A percentile compares a stretch with the other conserved stretches of the same genome.
These are phyloP conservation scores for Xylaria sp. DNA, from an alignment of 2,329 filamentous ascomycete species.

Conservation along the genomic window DNA sequence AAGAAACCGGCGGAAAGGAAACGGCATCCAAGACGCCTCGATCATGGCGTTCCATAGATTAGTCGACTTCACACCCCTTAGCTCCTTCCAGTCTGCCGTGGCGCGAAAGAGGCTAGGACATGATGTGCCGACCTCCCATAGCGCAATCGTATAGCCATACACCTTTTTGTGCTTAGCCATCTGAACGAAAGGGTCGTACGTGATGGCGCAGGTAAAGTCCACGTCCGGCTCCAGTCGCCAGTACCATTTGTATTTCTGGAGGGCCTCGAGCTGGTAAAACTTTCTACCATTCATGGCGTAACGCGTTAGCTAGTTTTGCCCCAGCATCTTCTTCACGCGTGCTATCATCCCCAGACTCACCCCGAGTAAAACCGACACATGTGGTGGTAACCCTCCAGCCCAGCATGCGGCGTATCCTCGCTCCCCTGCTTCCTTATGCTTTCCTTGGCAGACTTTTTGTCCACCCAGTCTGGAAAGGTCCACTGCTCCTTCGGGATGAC, in stretches of 20 bases:
- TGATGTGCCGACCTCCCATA: conserved; percentile 57
- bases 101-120: conserved; percentile 57
- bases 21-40: conserved; percentile 56
- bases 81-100: conserved; percentile 56
- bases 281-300: conserved; percentile 45
- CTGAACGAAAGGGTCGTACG: conserved; percentile 60
- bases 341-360: conserved; percentile 45
- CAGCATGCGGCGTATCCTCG: conserved; percentile 53
- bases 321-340: background rate
- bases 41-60: conserved; percentile 57
- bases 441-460: conserved; percentile 47
- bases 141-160: conserved; percentile 58
- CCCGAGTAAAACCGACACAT: conserved; percentile 59
- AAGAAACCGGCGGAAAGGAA: conserved; percentile 54
- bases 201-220: conserved; percentile 58
- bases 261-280: conserved; percentile 57
- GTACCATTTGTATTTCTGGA: conserved; percentile 59
- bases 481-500: conserved; percentile 55
- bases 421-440: conserved; percentile 52
- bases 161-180: conserved; percentile 58
- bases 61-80: conserved; percentile 50
- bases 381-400: conserved; percentile 56
- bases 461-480: conserved; percentile 54
- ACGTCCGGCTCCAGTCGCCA: conserved; percentile 60
- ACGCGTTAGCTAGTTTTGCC: conserved; percentile 20